These are phyloP conservation scores for Mantamonas sphyraenae DNA, from an alignment of 78 protist genomes.

Conservation along the genomic window DNA sequence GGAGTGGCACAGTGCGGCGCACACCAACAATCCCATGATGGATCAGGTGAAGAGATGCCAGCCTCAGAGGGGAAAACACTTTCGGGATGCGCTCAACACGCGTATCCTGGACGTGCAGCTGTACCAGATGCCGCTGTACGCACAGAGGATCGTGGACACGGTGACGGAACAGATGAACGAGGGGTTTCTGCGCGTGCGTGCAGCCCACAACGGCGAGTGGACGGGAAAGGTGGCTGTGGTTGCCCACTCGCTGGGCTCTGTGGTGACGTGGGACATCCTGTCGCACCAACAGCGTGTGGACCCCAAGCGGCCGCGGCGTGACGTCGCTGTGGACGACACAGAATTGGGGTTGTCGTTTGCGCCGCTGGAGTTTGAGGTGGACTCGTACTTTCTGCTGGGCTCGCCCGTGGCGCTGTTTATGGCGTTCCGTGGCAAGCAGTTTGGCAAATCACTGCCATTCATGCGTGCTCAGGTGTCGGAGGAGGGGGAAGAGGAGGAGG, in stretches of 20 bases:
- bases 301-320: not conserved
- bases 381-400: constrained; percentile 1
- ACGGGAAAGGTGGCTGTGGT: not conserved
- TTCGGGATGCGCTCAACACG: not conserved
- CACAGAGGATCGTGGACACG: not conserved
- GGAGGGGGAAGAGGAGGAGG: too few species aligned
- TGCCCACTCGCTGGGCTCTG: constrained; percentile 12
- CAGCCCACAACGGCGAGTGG: not conserved
- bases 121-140: not conserved
- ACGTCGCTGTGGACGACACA: too few species aligned
- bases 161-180: not conserved
- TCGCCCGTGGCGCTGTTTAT: constrained; percentile 21
- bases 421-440: constrained; percentile 18
- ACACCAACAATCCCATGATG: not conserved
- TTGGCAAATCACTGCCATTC: too few species aligned
- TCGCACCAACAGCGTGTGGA: not conserved
- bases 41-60: not conserved
- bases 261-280: not conserved
- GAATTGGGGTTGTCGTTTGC: too few species aligned
- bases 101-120: not conserved
- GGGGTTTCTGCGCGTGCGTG: not conserved
- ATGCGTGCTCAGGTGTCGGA: not conserved
- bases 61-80: not conserved
- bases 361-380: not conserved
- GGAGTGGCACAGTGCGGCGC: not conserved